A percentile compares a stretch with the other conserved stretches of the same genome.
These are phyloP conservation scores for Aspergillus ruber DNA, from an alignment of 2,329 filamentous ascomycete genomes.

Conservation along the genomic window DNA sequence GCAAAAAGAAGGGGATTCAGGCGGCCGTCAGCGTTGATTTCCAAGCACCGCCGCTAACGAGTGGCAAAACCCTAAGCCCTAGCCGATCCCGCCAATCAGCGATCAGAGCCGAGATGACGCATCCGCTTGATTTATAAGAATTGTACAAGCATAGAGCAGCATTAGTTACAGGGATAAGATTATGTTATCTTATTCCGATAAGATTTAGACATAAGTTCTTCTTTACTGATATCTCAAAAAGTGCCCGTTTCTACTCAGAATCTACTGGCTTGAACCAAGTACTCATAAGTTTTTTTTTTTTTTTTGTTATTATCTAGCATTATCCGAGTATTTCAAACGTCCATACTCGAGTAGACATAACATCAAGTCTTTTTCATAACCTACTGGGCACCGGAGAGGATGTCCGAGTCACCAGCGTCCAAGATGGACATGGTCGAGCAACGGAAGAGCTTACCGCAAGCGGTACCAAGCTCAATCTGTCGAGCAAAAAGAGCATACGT, in stretches of 20 bases:
- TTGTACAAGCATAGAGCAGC: too few species aligned
- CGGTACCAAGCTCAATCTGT: constrained; percentile 96
- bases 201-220: too few species aligned
- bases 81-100: constrained; percentile 23
- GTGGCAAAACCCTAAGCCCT: constrained; percentile 41
- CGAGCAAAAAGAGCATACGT: constrained; percentile 35
- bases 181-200: too few species aligned
- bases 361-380: constrained; percentile 11
- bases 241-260: too few species aligned
- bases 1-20: constrained; percentile 25
- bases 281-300: constrained; percentile 6
- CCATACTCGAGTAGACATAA: constrained; percentile 13
- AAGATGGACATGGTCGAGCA: constrained; percentile 96
- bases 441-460: constrained; percentile 97
- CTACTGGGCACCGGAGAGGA: constrained; percentile 54
- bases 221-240: too few species aligned
- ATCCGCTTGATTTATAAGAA: constrained; percentile 9
- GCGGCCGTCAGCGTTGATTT: constrained; percentile 33
- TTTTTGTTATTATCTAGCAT: constrained; percentile 20
- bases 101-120: constrained; percentile 6
- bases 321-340: constrained; percentile 10
- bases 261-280: too few species aligned
- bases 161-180: too few species aligned
- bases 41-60: constrained; percentile 37
- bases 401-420: constrained; percentile 97